Evolutionary conservation across 192 early-diverging fungal species (phyloP).

Genomic region (Nowakowskiella sp.): DNA sequence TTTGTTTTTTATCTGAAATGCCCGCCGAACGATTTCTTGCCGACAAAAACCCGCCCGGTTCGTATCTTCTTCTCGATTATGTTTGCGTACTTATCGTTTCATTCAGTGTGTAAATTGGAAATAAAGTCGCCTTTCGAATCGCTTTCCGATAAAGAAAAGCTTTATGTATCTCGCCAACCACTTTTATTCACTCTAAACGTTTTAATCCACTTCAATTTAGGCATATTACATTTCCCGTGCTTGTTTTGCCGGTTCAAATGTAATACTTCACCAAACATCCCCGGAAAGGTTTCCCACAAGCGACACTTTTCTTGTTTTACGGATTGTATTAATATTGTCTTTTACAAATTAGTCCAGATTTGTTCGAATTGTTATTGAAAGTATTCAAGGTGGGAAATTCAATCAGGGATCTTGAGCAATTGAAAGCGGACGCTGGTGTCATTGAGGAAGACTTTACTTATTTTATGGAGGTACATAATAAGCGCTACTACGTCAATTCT

Average conservation of each 20-base stretch:
- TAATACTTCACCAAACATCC: slow-evolving; percentile 29
- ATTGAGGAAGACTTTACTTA: slow-evolving; percentile 38
- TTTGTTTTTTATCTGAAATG: no score
- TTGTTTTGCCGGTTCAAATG: slow-evolving; percentile 41
- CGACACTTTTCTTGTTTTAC: not conserved
- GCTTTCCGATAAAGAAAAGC: slow-evolving; percentile 37
- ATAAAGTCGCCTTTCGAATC: no score
- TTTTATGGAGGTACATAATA: slow-evolving; percentile 34
- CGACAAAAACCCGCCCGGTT: no score
- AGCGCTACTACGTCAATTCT: not conserved
- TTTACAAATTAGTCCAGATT: no score
- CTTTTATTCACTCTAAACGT: not conserved
- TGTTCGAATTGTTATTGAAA: slow-evolving; percentile 33
- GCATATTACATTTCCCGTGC: slow-evolving; percentile 46
- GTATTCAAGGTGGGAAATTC: slow-evolving; percentile 27
- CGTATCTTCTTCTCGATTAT: no score
- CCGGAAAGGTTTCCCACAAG: not conserved
- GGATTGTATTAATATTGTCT: slow-evolving; percentile 10
- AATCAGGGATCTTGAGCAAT: slow-evolving; percentile 6
- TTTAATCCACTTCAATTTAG: not conserved
- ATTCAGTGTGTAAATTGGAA: no score
- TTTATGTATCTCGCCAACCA: slow-evolving; percentile 23
- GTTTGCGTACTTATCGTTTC: no score
- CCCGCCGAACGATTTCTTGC: no score
- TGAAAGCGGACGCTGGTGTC: slow-evolving; percentile 24